These are phyloP conservation scores for Aspergillus sojae DNA, from an alignment of 2,329 filamentous ascomycete species.

Conservation along the genomic window DNA sequence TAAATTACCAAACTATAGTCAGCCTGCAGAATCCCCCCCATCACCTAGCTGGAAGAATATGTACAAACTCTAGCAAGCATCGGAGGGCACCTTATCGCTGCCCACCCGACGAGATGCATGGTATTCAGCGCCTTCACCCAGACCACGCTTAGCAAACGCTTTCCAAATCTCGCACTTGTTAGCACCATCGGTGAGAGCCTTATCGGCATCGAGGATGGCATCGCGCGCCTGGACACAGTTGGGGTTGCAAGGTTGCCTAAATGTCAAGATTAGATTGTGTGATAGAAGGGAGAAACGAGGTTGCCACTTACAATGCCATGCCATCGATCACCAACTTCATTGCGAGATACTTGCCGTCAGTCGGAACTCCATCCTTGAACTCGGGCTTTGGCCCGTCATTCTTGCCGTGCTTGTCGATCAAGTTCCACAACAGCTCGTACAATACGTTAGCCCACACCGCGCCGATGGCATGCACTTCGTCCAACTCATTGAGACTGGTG, in stretches of 20 bases:
- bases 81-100: constrained; percentile 6
- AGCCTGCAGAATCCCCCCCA: too few relatives aligned
- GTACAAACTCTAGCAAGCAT: background rate
- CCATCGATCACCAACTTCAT: constrained; percentile 22
- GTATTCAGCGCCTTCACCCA: constrained; percentile 13
- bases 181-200: constrained; percentile 11
- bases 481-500: constrained; percentile 11
- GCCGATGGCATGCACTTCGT: constrained; percentile 15
- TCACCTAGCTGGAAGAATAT: too few relatives aligned
- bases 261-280: background rate
- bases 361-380: constrained; percentile 9
- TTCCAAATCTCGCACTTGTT: constrained; percentile 22
- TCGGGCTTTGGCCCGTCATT: constrained; percentile 11
- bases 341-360: constrained; percentile 18
- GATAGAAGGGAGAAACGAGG: too few relatives aligned
- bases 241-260: constrained; percentile 22
- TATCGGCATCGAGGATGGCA: constrained; percentile 20
- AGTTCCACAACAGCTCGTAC: constrained; percentile 21
- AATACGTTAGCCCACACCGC: constrained; percentile 19
- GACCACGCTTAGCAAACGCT: constrained; percentile 19
- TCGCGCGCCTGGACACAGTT: constrained; percentile 19
- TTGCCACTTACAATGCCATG: constrained; percentile 18
- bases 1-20: too few relatives aligned
- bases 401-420: constrained; percentile 22
- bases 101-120: background rate